These are phyloP conservation scores for Mycena maculata DNA, from an alignment of 768 basidiomycete species.

Conservation along the genomic window DNA sequence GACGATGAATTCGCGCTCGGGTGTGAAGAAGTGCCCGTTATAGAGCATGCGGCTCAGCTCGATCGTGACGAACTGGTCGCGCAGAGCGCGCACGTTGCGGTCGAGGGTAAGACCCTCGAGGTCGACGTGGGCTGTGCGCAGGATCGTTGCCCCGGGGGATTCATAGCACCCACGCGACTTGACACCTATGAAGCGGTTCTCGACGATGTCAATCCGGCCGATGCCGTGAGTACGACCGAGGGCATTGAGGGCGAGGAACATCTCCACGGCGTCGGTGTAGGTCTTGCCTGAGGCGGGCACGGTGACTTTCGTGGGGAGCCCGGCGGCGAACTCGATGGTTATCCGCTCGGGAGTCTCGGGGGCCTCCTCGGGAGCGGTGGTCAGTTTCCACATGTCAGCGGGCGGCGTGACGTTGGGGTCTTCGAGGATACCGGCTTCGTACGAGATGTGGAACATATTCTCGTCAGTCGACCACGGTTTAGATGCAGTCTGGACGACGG, in stretches of 20 bases:
- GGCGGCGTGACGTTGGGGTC: constrained; percentile 96
- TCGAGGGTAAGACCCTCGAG: constrained; percentile 98
- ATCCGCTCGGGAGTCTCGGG: constrained; percentile 84
- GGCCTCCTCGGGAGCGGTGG: constrained; percentile 82
- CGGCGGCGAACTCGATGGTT: constrained; percentile 85
- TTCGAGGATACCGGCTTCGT: constrained; percentile 98
- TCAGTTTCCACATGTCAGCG: constrained; percentile 99
- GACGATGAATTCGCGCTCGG: constrained; percentile 95
- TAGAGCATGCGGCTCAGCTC: constrained; percentile 93
- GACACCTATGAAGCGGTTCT: constrained; percentile 99
- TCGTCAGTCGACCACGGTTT: constrained; percentile 99
- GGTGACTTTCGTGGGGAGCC: constrained; percentile 87
- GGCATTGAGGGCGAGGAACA: constrained; percentile 91
- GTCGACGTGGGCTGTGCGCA: constrained; percentile 95
- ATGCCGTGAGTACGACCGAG: constrained; percentile 96
- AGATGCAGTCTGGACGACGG: constrained; percentile 92
- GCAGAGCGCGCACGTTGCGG: constrained; percentile 92
- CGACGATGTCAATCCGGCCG: constrained; percentile 98
- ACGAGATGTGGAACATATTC: constrained; percentile 99
- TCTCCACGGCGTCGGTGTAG: constrained; percentile 92
- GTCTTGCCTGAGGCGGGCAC: constrained; percentile 65
- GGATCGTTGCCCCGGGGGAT: constrained; percentile 94
- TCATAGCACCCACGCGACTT: constrained; percentile 99
- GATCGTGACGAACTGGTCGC: constrained; percentile 95
- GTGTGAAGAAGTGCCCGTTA: constrained; percentile 99